Conservation (phyloP, 192 early-diverging fungal genomes). For the Tieghemiomyces parasiticus region DNA sequence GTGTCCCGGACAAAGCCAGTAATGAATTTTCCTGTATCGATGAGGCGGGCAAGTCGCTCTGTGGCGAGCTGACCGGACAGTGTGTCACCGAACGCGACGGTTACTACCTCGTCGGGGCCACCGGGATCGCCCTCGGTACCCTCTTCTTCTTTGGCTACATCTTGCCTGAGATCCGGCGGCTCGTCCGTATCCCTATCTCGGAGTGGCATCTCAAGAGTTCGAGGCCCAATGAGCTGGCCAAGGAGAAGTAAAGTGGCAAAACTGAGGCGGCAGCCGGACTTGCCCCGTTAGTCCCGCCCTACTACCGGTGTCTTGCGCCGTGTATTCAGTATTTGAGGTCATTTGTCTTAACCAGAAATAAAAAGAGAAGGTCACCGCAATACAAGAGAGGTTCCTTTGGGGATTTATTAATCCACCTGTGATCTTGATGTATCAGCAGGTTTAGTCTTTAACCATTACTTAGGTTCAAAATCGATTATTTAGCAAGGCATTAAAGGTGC, state of each 20-base stretch:
- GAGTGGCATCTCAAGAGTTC: constrained; percentile 17
- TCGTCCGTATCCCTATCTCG: constrained; percentile 32
- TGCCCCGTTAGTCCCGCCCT: no score
- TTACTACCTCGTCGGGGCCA: constrained; percentile 64
- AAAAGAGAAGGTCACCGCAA: no score
- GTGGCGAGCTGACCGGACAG: constrained; percentile 41
- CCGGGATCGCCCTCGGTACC: constrained; percentile 57
- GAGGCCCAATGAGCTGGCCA: not conserved
- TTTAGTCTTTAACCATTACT: no score
- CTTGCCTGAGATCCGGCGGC: constrained; percentile 36
- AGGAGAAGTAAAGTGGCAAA: constrained; percentile 1
- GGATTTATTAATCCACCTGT: no score
- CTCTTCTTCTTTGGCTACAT: constrained; percentile 40
- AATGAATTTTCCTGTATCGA: constrained; percentile 38
- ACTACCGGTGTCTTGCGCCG: no score
- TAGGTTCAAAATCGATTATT: no score
- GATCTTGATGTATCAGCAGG: no score
- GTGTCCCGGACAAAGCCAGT: constrained; percentile 25
- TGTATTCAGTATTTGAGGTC: no score
- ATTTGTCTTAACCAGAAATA: no score
- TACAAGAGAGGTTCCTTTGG: no score
- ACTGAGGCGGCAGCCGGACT: no score
- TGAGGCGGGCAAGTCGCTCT: constrained; percentile 44
- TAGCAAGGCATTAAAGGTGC: no score
- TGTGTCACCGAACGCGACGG: constrained; percentile 68